Evolutionary conservation across 2,329 filamentous ascomycete genomes (phyloP).

Genomic region (Claviceps humidiphila): DNA sequence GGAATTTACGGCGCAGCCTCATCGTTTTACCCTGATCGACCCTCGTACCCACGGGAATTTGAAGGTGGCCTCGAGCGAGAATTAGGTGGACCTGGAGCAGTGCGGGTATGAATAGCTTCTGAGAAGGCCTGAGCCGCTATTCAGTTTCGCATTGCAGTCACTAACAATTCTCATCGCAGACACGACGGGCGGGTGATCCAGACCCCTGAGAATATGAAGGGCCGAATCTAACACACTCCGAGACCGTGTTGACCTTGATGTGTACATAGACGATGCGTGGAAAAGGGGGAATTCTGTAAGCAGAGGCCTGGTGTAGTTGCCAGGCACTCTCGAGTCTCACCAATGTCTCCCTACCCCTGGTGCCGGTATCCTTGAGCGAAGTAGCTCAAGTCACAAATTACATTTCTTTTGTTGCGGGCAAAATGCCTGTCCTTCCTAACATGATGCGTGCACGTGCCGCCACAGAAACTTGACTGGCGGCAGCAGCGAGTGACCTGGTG

Average conservation of each 20-base stretch:
- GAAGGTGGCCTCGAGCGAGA: constrained; percentile 61
- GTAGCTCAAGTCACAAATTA: neutral
- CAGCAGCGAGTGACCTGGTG: neutral
- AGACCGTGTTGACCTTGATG: constrained; percentile 14
- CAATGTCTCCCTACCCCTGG: neutral
- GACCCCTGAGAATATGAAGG: constrained; percentile 28
- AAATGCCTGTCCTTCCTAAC: neutral
- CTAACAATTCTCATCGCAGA: constrained; percentile 20
- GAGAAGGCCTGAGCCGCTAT: neutral
- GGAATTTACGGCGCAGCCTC: constrained; percentile 55
- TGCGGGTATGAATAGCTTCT: constrained; percentile 41
- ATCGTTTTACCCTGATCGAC: constrained; percentile 57
- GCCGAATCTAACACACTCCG: neutral
- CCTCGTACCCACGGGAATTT: constrained; percentile 56
- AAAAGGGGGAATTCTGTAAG: constrained; percentile 3
- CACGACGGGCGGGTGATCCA: constrained; percentile 41
- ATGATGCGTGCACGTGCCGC: neutral
- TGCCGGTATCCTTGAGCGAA: neutral
- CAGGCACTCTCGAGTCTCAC: neutral
- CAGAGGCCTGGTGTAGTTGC: neutral
- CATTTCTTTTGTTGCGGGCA: neutral
- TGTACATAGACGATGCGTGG: constrained; percentile 21
- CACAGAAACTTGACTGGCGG: no score
- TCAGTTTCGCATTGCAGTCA: neutral
- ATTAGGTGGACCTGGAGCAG: constrained; percentile 54